A percentile compares a stretch with the other conserved stretches of the same genome.
Evolutionary conservation across 2,329 filamentous ascomycete species (phyloP).

Genomic region (Septoria petroselini): DNA sequence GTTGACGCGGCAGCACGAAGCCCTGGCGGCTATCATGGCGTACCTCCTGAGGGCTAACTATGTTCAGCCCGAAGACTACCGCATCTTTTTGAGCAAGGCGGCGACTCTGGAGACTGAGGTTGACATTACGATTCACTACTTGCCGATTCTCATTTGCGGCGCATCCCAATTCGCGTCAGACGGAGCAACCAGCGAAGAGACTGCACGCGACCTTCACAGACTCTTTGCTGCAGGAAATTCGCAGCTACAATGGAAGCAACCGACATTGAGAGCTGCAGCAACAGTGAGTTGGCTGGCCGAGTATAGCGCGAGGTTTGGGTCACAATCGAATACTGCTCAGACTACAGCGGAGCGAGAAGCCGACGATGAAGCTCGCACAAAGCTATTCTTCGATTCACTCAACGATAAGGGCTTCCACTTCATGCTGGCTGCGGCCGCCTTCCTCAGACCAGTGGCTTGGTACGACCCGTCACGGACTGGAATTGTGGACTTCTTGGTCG

Average conservation of each 20-base stretch:
- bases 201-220: conserved; percentile 68
- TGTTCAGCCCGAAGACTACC: conserved; percentile 68
- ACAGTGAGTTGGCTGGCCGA: conserved; percentile 86
- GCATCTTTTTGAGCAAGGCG: conserved; percentile 64
- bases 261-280: conserved; percentile 74
- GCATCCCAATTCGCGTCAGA: conserved; percentile 76
- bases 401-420: conserved; percentile 93
- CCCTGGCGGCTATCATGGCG: conserved; percentile 74
- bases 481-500: conserved; percentile 76
- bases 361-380: conserved; percentile 62
- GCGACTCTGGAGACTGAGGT: conserved; percentile 76
- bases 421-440: conserved; percentile 77
- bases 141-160: conserved; percentile 74
- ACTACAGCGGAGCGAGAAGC: conserved; percentile 60
- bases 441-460: conserved; percentile 78
- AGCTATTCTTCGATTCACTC: conserved; percentile 66
- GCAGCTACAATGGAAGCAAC: conserved; percentile 66
- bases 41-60: conserved; percentile 74
- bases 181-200: conserved; percentile 60
- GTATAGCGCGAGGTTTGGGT: conserved; percentile 73
- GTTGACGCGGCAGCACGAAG: conserved; percentile 84
- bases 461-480: conserved; percentile 81
- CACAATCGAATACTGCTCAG: conserved; percentile 39
- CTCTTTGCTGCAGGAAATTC: conserved; percentile 65
- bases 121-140: conserved; percentile 69